Evolutionary conservation across 2,329 filamentous ascomycete species (phyloP).

Genomic region (Cercospora zeina): DNA sequence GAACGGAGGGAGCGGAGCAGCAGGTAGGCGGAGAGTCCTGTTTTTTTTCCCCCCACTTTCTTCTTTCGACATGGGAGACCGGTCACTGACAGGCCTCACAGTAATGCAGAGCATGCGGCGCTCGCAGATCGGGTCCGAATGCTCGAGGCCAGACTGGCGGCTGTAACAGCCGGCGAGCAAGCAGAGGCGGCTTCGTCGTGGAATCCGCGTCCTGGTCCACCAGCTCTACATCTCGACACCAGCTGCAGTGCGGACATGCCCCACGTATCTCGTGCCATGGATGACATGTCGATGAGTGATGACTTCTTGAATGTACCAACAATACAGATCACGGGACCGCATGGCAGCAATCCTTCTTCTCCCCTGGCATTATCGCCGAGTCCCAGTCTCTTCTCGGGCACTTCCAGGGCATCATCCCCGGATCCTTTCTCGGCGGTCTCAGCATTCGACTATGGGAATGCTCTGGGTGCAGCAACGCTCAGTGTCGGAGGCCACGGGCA

Average conservation of each 20-base stretch:
- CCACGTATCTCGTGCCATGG: not conserved
- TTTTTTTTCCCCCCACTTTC: not conserved
- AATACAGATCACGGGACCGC: slow-evolving; percentile 25
- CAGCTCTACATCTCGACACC: slow-evolving; percentile 24
- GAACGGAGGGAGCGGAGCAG: slow-evolving; percentile 22
- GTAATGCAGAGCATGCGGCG: slow-evolving; percentile 23
- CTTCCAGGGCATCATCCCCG: slow-evolving; percentile 23
- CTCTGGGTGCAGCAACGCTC: slow-evolving; percentile 12
- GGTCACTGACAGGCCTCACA: not conserved
- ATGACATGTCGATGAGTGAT: slow-evolving; percentile 19
- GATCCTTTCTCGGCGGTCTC: slow-evolving; percentile 23
- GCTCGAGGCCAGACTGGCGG: slow-evolving; percentile 24
- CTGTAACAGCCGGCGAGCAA: slow-evolving; percentile 17
- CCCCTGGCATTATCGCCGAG: slow-evolving; percentile 19
- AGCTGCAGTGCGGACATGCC: slow-evolving; percentile 18
- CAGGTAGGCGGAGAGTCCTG: slow-evolving; percentile 16
- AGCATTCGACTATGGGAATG: slow-evolving; percentile 15
- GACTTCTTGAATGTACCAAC: slow-evolving; percentile 20
- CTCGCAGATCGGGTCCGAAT: slow-evolving; percentile 25
- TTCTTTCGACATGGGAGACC: not conserved
- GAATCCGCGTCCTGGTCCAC: slow-evolving; percentile 13
- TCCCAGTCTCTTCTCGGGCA: slow-evolving; percentile 25
- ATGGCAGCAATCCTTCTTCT: slow-evolving; percentile 21
- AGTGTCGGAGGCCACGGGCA: slow-evolving; percentile 2
- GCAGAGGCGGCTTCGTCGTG: not conserved